phyloP scores from a whole-genome alignment of 2,329 filamentous ascomycete genomes.

The Thelonectria olida region DNA sequence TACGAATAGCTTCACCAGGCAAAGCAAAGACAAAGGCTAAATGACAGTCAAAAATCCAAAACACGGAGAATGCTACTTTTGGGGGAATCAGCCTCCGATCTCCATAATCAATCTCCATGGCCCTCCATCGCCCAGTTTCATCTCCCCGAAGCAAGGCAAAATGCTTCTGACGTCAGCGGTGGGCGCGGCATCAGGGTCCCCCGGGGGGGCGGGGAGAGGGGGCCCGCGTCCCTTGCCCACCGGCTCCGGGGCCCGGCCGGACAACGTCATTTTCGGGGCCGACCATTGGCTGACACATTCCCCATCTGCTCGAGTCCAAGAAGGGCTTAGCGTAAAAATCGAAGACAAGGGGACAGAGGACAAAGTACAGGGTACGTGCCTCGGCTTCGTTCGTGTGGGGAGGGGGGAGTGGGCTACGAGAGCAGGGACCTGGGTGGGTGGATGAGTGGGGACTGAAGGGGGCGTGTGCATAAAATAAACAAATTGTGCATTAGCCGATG shows the following conservation, averaged over 20 bases:
- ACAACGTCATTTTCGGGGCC: conserved; percentile 38
- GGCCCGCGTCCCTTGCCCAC: conserved; percentile 18
- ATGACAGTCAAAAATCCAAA: not conserved
- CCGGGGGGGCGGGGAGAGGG: too few species aligned
- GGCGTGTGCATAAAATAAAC: not conserved
- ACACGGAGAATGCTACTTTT: not conserved
- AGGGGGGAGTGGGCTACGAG: not conserved
- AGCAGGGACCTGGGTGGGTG: too few species aligned
- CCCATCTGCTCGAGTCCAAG: conserved; percentile 7
- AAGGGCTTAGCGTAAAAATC: not conserved
- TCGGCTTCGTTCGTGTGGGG: conserved; percentile 10
- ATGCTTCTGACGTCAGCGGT: conserved; percentile 43
- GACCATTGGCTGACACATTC: conserved; percentile 27
- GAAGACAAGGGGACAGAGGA: not conserved
- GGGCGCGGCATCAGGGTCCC: conserved; percentile 32
- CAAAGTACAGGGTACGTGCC: conserved; percentile 3
- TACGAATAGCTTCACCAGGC: not conserved
- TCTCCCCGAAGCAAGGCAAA: too few species aligned
- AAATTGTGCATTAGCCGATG: conserved; percentile 12
- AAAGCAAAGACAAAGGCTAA: too few species aligned
- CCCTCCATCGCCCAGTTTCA: too few species aligned
- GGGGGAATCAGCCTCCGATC: not conserved
- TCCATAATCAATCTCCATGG: not conserved
- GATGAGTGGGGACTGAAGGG: not conserved
- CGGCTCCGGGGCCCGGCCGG: conserved; percentile 35